phyloP scores from a whole-genome alignment of 2,329 filamentous ascomycete species.

The Elsinoe australis region DNA sequence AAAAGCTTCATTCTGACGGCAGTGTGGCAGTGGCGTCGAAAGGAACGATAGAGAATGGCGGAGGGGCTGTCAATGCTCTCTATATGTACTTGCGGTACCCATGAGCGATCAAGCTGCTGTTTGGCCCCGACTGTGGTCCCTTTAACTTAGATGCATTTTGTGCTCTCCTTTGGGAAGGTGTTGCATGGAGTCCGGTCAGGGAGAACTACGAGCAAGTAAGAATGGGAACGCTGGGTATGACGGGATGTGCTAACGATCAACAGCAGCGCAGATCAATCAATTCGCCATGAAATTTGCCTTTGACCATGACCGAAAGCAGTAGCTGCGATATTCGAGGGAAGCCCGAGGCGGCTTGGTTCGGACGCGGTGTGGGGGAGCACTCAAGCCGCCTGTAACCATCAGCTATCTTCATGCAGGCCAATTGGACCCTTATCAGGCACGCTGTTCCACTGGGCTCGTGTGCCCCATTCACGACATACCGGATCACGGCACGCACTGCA shows the following conservation, averaged over 20 bases:
- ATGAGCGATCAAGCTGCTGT: neutral
- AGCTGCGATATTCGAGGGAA: neutral
- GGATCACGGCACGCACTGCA: too few species aligned
- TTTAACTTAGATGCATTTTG: slow-evolving; percentile 12
- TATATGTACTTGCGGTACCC: slow-evolving; percentile 1
- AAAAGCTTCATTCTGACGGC: slow-evolving; percentile 13
- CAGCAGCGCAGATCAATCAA: slow-evolving; percentile 10
- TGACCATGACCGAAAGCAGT: slow-evolving; percentile 10
- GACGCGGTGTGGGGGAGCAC: neutral
- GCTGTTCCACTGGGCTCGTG: too few species aligned
- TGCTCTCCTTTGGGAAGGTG: slow-evolving; percentile 12
- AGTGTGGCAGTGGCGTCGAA: slow-evolving; percentile 6
- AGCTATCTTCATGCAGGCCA: neutral
- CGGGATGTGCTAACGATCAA: slow-evolving; percentile 6
- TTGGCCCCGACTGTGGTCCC: neutral
- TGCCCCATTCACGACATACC: too few species aligned
- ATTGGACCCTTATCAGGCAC: slow-evolving; percentile 1
- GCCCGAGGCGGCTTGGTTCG: slow-evolving; percentile 7
- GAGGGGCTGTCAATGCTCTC: neutral
- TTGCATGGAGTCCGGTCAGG: neutral
- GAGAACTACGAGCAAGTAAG: neutral
- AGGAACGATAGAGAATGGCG: neutral
- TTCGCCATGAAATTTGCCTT: slow-evolving; percentile 1
- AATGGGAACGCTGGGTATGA: neutral
- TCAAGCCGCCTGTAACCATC: slow-evolving; percentile 6